Base-by-base conservation (phyloP, 176 grass and related monocot genomes). In the Neostapfia colusana region DNA sequence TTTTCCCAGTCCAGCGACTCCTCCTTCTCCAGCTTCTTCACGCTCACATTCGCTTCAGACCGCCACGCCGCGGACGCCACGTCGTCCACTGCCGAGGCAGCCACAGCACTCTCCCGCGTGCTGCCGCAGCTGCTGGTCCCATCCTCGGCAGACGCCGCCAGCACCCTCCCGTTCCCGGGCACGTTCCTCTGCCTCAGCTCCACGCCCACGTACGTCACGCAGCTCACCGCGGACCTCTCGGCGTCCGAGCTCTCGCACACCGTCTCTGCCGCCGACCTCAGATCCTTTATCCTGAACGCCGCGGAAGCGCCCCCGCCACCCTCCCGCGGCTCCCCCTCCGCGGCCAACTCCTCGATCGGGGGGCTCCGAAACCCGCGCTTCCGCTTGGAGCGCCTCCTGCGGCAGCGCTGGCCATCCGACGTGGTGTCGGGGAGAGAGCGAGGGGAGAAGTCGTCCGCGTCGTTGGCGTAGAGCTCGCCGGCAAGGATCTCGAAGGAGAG, bases 401-500 rank as follows among this genome's bases (percentile, higher is more conserved):
- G 57, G 17, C 72, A 58, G 12, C 76, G 69, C 25, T 61, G 67
- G 0, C 81, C 85, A n/a, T 75, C 69, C 18, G 80, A 82, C 5
- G 65, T 69, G 11, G 70, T 55, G 17, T 87, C 73, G 6, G 61
- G 81, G 17, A 81, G 49, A 5, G 89, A 89, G n/a, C 77, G 67
- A 23, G 74, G 84, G 73, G 74, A 81, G 6, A 9, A 17, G 36
- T 38, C 79, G 72, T 44, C 81, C 38, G 15, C 20, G 20, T 85
- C 78, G 63, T 79, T 85, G 28, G 64, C 78, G 43, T 79, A 73
- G 59, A 69, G 82, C 57, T 82, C 76, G 39, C 67, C 71, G 65
- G 91, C 85, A 70, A 99, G 95, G 62, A 99, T 74, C 58, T 92
- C 91, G 87, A 95, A 99, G 48, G 95, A 95, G 73, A 95, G 85